Conservation (phyloP, 2,329 filamentous ascomycete species). For the Sclerotinia trifoliorum region DNA sequence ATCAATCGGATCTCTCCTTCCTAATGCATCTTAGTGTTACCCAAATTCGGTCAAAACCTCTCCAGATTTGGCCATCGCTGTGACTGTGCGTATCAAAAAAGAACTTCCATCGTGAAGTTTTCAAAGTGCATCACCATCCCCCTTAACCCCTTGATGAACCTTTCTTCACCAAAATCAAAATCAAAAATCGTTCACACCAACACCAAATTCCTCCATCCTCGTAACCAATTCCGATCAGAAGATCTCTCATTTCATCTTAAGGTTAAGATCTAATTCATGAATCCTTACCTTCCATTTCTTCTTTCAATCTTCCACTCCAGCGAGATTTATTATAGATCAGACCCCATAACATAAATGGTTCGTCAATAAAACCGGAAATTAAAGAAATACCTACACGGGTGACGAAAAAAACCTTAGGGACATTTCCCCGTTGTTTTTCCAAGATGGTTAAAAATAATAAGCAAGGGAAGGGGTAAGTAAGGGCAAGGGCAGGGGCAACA, state of each 20-base stretch:
- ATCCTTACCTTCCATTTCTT: not conserved
- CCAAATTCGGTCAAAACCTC: conserved; percentile 4
- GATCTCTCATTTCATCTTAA: conserved; percentile 6
- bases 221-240: not conserved
- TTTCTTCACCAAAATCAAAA: not conserved
- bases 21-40: conserved; percentile 1
- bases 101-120: not conserved
- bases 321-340: not conserved
- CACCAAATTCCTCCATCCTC: not conserved
- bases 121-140: conserved; percentile 9
- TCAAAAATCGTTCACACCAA: not conserved
- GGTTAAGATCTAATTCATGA: not conserved
- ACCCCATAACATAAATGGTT: conserved; percentile 6
- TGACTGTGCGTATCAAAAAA: not conserved
- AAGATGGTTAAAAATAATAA: not conserved
- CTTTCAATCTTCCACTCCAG: not conserved
- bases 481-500: not conserved
- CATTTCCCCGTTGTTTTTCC: conserved; percentile 10
- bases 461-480: not conserved
- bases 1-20: conserved; percentile 4
- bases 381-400: not conserved
- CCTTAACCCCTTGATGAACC: conserved; percentile 7
- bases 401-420: not conserved
- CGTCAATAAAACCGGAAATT: conserved; percentile 15
- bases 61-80: conserved; percentile 1